phyloP scores from a whole-genome alignment of 2,329 filamentous ascomycete species.

The Xylaria sp. region DNA sequence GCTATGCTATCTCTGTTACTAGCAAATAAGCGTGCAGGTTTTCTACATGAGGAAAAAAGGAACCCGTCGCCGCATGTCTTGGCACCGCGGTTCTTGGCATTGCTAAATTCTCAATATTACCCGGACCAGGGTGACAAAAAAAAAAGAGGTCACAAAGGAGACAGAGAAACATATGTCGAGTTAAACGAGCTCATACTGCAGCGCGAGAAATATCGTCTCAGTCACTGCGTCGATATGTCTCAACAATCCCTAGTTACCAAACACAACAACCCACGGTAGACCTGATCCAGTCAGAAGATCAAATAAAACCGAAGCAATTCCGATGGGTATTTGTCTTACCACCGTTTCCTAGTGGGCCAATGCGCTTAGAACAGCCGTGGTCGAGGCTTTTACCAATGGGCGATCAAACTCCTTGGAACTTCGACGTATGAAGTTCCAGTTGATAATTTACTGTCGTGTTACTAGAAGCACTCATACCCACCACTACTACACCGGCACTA shows the following conservation, averaged over 20 bases:
- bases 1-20: not conserved
- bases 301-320: not conserved
- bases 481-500: not conserved
- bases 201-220: constrained; percentile 26
- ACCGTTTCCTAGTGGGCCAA: not conserved
- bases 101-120: constrained; percentile 25
- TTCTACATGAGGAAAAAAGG: not conserved
- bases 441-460: not conserved
- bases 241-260: constrained; percentile 6
- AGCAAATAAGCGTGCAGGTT: not conserved
- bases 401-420: constrained; percentile 27
- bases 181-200: not conserved
- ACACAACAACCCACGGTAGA: constrained; percentile 1
- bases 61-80: constrained; percentile 23
- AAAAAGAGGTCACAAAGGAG: not conserved
- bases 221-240: constrained; percentile 15
- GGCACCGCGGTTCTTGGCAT: constrained; percentile 25
- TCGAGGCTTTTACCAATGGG: constrained; percentile 5
- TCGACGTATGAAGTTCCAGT: not conserved
- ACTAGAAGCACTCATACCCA: constrained; percentile 1
- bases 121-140: not conserved
- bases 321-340: not conserved
- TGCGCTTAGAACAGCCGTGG: constrained; percentile 1
- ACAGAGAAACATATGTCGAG: not conserved
- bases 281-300: constrained; percentile 6